phyloP scores from a whole-genome alignment of 192 early-diverging fungal genomes.

The Coemansia guatemalensis region DNA sequence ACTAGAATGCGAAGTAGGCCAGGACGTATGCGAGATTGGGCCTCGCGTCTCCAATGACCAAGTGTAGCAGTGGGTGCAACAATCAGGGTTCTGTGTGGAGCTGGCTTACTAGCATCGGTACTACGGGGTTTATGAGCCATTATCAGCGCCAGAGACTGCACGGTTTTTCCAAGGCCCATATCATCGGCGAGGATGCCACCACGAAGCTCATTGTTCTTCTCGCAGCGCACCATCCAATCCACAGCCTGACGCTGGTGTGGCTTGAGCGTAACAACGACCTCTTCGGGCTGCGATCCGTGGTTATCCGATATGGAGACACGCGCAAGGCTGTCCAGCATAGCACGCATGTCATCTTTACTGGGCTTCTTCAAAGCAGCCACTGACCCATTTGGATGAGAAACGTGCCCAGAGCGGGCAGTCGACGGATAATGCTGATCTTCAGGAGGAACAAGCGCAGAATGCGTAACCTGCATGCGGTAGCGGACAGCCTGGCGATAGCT shows the following conservation, averaged over 20 bases:
- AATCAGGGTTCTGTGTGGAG: conserved; percentile 61
- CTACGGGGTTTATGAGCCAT: conserved; percentile 42
- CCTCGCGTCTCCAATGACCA: conserved; percentile 72
- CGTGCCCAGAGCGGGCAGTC: too few relatives aligned
- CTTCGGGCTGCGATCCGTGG: conserved; percentile 49
- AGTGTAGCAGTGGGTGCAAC: conserved; percentile 69
- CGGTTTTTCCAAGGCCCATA: conserved; percentile 75
- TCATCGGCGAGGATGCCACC: conserved; percentile 69
- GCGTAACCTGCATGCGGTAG: too few relatives aligned
- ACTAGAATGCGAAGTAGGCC: conserved; percentile 56
- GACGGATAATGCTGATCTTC: too few relatives aligned
- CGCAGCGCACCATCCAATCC: conserved; percentile 61
- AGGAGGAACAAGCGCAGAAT: too few relatives aligned
- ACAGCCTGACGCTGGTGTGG: conserved; percentile 64
- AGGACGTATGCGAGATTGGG: conserved; percentile 56
- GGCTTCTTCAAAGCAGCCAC: not conserved
- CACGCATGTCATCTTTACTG: not conserved
- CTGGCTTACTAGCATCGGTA: not conserved
- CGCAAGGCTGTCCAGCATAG: conserved; percentile 11
- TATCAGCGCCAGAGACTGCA: conserved; percentile 70
- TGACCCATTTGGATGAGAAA: too few relatives aligned
- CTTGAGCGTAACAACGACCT: conserved; percentile 47
- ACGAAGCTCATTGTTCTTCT: conserved; percentile 27
- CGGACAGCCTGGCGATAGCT: too few relatives aligned
- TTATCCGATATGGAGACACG: conserved; percentile 6